Conservation (phyloP, 257 asterid genomes). For the Capsicum rhomboideum region DNA sequence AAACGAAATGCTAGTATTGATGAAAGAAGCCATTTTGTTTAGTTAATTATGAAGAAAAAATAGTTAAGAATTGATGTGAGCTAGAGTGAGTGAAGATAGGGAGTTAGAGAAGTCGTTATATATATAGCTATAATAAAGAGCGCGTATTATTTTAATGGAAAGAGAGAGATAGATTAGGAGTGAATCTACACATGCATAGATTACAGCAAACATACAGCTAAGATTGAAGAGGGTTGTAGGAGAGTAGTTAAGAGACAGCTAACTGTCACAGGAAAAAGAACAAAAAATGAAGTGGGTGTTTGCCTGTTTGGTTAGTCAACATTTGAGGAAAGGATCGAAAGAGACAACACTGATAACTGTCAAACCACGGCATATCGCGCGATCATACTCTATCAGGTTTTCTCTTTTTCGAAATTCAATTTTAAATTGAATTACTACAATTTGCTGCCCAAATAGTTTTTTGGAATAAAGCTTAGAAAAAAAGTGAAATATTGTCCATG, state of each 20-base stretch:
- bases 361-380: neutral
- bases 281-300: neutral
- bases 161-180: neutral
- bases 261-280: neutral
- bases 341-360: neutral
- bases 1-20: neutral
- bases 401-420: too few relatives aligned
- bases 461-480: too few relatives aligned
- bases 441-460: too few relatives aligned
- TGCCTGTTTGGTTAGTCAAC: conserved; percentile 13
- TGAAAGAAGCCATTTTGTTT: conserved; percentile 10
- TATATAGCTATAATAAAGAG: neutral
- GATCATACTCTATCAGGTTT: neutral
- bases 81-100: neutral
- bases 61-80: neutral
- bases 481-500: too few relatives aligned
- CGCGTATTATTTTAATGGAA: neutral
- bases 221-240: neutral
- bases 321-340: neutral
- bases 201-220: conserved; percentile 12
- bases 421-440: too few relatives aligned
- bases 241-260: neutral
- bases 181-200: conserved; percentile 8
- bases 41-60: neutral
- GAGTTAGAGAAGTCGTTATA: neutral